Percentiles rank a stretch among this genome's conserved stretches.
Conservation (phyloP, 768 basidiomycete species). For the Goffeauzyma gilvescens region DNA sequence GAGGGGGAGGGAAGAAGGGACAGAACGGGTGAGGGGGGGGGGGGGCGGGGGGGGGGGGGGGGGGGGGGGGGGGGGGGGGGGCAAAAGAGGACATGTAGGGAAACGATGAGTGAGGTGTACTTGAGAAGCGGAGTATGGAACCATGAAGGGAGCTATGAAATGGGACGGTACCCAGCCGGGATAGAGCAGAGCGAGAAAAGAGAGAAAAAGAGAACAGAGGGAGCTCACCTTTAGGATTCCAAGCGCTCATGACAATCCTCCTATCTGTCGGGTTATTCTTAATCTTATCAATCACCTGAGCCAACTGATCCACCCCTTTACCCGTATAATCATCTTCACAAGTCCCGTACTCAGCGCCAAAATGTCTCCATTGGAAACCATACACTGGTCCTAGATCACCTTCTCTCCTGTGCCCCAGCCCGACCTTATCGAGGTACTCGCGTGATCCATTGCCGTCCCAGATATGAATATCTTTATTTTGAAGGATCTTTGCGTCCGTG, state of each 20-base stretch:
- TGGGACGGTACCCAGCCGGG: not conserved
- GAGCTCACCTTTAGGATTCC: constrained; percentile 86
- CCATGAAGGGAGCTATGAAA: not conserved
- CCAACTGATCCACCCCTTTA: constrained; percentile 77
- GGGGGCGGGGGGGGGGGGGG: not conserved
- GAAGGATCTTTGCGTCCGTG: constrained; percentile 60
- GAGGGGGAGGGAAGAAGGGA: not conserved
- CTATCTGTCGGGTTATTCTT: constrained; percentile 81
- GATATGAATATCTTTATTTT: constrained; percentile 71
- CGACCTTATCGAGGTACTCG: constrained; percentile 65
- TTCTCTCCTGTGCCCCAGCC: constrained; percentile 62
- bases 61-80: not conserved
- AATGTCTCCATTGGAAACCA: constrained; percentile 92
- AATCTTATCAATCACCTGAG: constrained; percentile 77
- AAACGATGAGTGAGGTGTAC: not conserved
- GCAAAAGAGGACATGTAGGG: not conserved
- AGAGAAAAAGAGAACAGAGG: too few relatives aligned
- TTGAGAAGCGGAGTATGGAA: not conserved
- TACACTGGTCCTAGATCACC: constrained; percentile 95
- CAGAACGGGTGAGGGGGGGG: too few relatives aligned
- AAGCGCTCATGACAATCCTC: constrained; percentile 82
- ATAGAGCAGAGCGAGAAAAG: too few relatives aligned
- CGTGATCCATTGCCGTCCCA: constrained; percentile 94
- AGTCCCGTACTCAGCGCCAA: constrained; percentile 55
- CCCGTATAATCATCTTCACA: constrained; percentile 43